A percentile compares a stretch with the other conserved stretches of the same genome.
Evolutionary conservation across 768 basidiomycete species (phyloP).

Genomic region (Asterophora parasitica): DNA sequence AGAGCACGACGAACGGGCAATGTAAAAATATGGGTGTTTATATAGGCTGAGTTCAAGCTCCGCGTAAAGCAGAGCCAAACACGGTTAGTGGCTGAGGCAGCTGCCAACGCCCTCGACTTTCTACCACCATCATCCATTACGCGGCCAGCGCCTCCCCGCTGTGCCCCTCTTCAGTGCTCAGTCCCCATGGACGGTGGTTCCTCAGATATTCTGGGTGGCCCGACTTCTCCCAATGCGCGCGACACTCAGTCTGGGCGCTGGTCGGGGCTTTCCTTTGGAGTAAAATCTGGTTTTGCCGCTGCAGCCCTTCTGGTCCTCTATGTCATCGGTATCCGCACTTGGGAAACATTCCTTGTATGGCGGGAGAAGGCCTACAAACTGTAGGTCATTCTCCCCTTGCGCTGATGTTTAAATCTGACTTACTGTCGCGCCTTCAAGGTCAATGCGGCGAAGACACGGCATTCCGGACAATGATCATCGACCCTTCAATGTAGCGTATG

Average conservation of each 20-base stretch:
- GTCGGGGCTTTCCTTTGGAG: slow-evolving; percentile 35
- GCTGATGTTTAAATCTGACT: slow-evolving; percentile 13
- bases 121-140: slow-evolving; percentile 32
- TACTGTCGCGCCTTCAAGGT: slow-evolving; percentile 32
- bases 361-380: slow-evolving; percentile 61
- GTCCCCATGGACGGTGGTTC: slow-evolving; percentile 58
- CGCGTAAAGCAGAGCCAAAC: slow-evolving; percentile 30
- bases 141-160: slow-evolving; percentile 26
- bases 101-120: slow-evolving; percentile 25
- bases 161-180: slow-evolving; percentile 20
- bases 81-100: slow-evolving; percentile 26
- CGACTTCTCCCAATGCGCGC: slow-evolving; percentile 35
- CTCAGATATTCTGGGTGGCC: slow-evolving; percentile 68
- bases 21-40: slow-evolving; percentile 10
- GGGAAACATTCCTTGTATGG: slow-evolving; percentile 49
- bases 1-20: neutral
- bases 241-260: slow-evolving; percentile 25
- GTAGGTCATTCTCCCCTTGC: slow-evolving; percentile 34
- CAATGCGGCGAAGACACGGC: slow-evolving; percentile 71
- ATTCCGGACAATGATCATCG: slow-evolving; percentile 81
- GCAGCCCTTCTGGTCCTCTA: slow-evolving; percentile 34
- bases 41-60: slow-evolving; percentile 16
- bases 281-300: slow-evolving; percentile 32
- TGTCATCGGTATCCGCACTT: slow-evolving; percentile 32
- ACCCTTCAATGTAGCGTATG: slow-evolving; percentile 85